Evolutionary conservation across 208 protist genomes (phyloP).

Genomic region (Angomonas deanei): DNA sequence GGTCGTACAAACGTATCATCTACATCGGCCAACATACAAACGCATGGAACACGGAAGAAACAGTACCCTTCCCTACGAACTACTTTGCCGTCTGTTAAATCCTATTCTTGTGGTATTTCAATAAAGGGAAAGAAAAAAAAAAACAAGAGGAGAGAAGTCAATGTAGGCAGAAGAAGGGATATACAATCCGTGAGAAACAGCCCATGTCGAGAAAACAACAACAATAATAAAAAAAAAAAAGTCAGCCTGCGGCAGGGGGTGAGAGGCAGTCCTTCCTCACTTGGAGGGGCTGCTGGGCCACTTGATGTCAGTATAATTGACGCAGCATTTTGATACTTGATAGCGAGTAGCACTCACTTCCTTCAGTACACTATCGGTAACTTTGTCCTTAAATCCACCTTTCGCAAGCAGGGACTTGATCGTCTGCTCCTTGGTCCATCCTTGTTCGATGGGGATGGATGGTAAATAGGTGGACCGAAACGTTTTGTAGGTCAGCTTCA

Average conservation of each 20-base stretch:
- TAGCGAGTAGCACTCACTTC: constrained; percentile 59
- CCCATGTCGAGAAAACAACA: neutral
- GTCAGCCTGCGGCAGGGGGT: neutral
- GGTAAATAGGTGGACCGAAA: constrained; percentile 79
- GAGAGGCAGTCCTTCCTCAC: neutral
- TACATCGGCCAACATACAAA: constrained; percentile 20
- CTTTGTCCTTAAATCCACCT: constrained; percentile 52
- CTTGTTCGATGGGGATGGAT: constrained; percentile 65
- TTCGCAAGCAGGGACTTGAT: constrained; percentile 62
- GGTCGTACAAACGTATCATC: constrained; percentile 23
- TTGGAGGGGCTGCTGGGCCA: no score
- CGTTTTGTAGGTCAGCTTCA: constrained; percentile 48
- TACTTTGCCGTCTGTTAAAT: neutral
- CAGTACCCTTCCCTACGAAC: neutral
- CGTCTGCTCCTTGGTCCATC: constrained; percentile 68
- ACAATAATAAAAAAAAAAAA: constrained; percentile 3
- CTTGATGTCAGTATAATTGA: constrained; percentile 29
- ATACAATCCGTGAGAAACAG: neutral
- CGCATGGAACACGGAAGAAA: constrained; percentile 8
- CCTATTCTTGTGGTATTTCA: neutral
- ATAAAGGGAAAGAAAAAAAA: constrained; percentile 4
- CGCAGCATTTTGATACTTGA: constrained; percentile 50
- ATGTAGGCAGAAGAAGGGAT: neutral
- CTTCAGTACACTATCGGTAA: constrained; percentile 45
- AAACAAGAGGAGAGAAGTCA: neutral